Evolutionary conservation across 2,329 filamentous ascomycete genomes (phyloP).

Genomic region (Gremmenia infestans): DNA sequence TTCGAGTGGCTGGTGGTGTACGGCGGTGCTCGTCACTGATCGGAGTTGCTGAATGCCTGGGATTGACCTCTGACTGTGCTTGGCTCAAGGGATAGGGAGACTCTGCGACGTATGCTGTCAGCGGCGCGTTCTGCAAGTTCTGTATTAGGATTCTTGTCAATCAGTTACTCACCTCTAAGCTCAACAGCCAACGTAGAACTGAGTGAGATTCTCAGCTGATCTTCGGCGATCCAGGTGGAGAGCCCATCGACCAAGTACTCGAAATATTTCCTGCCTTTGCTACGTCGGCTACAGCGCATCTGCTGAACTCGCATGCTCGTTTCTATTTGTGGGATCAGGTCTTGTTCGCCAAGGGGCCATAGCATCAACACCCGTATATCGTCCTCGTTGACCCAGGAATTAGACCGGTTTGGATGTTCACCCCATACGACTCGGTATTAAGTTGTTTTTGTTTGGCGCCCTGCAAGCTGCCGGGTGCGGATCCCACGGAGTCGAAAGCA

Average conservation of each 20-base stretch:
- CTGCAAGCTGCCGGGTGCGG: constrained; percentile 12
- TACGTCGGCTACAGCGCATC: constrained; percentile 9
- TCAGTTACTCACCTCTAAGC: constrained; percentile 18
- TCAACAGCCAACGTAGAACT: constrained; percentile 14
- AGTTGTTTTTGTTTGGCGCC: constrained; percentile 15
- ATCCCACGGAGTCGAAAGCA: constrained; percentile 17
- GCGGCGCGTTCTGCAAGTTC: constrained; percentile 14
- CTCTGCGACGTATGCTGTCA: constrained; percentile 13
- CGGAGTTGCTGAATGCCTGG: constrained; percentile 13
- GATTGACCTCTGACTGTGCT: constrained; percentile 15
- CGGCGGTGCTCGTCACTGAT: constrained; percentile 10
- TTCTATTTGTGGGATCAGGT: constrained; percentile 14
- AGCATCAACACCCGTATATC: constrained; percentile 17
- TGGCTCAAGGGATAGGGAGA: constrained; percentile 15
- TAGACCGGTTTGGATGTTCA: constrained; percentile 15
- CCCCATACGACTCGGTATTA: constrained; percentile 21
- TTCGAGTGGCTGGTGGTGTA: constrained; percentile 9
- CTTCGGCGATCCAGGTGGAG: constrained; percentile 15
- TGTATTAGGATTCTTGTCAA: constrained; percentile 7
- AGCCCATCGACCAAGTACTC: constrained; percentile 19
- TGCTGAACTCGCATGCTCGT: constrained; percentile 14
- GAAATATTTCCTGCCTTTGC: constrained; percentile 20
- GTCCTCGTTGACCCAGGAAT: constrained; percentile 22
- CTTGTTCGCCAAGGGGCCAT: constrained; percentile 15
- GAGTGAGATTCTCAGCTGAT: constrained; percentile 23